These are phyloP conservation scores for Mortierella antarctica DNA, from an alignment of 192 early-diverging fungal genomes.

Conservation along the genomic window DNA sequence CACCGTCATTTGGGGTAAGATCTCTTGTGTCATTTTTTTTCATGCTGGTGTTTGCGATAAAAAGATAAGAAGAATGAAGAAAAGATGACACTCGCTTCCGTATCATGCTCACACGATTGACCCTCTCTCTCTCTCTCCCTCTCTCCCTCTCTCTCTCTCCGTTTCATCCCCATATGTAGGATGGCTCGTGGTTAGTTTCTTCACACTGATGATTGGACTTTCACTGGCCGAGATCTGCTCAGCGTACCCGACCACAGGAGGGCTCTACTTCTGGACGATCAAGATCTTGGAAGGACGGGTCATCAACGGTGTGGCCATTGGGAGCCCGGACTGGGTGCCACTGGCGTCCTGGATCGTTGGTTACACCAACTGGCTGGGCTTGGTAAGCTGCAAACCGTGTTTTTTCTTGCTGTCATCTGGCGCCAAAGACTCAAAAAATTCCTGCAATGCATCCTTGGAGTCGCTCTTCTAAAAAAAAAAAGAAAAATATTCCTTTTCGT, in stretches of 20 bases:
- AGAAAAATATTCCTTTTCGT: too few species aligned
- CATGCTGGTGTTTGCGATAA: neutral
- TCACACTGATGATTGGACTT: conserved; percentile 57
- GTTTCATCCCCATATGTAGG: conserved; percentile 24
- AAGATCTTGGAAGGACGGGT: conserved; percentile 43
- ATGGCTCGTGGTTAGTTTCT: conserved; percentile 60
- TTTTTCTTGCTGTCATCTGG: neutral
- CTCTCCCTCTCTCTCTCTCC: neutral
- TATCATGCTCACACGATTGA: neutral
- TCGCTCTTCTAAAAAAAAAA: too few species aligned
- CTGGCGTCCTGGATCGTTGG: conserved; percentile 65
- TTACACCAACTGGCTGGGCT: conserved; percentile 63
- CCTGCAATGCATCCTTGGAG: too few species aligned
- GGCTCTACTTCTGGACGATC: conserved; percentile 65
- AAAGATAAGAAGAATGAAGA: conserved; percentile 7
- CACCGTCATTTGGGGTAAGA: conserved; percentile 58
- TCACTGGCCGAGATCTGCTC: conserved; percentile 66
- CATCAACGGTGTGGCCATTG: conserved; percentile 49
- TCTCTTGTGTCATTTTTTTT: neutral
- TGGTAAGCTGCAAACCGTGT: conserved; percentile 29
- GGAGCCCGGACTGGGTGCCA: conserved; percentile 59
- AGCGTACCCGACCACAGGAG: conserved; percentile 63
- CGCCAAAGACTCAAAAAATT: neutral
- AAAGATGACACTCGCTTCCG: neutral
- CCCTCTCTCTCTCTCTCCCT: neutral